Evolutionary conservation across 1,284 basidiomycete species (phyloP).

Genomic region (Pisolithus thermaeus): DNA sequence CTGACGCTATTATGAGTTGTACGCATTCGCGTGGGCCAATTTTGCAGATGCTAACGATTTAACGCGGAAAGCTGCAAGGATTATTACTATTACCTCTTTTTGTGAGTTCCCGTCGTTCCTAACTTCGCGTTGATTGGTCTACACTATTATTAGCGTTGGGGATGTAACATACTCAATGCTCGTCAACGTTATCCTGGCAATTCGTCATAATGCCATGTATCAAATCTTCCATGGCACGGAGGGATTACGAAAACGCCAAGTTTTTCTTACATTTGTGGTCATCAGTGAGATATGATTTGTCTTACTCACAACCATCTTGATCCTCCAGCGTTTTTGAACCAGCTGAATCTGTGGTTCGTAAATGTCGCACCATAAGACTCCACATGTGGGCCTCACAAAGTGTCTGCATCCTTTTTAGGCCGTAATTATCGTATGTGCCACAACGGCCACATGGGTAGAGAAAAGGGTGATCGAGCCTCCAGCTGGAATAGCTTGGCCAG

Average conservation of each 20-base stretch:
- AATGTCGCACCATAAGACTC: no score
- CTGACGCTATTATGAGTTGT: constrained; percentile 20
- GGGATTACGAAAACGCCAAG: no score
- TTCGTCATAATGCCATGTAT: constrained; percentile 13
- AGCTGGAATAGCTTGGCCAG: constrained; percentile 11
- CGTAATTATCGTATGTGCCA: constrained; percentile 8
- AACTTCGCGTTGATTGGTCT: neutral
- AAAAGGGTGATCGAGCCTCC: constrained; percentile 14
- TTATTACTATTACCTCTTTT: constrained; percentile 16
- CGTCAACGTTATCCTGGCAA: constrained; percentile 18
- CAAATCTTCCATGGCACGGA: no score
- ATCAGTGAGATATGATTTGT: no score
- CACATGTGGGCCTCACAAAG: neutral
- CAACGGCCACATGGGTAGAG: constrained; percentile 15
- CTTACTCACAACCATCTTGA: no score
- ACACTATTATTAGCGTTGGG: constrained; percentile 11
- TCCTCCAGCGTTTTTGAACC: neutral
- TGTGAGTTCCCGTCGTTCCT: constrained; percentile 8
- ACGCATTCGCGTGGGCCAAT: neutral
- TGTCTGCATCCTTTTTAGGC: constrained; percentile 8
- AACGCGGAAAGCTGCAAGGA: constrained; percentile 11
- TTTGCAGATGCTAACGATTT: neutral
- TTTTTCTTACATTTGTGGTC: no score
- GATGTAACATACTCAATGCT: constrained; percentile 13
- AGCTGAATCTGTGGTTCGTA: no score